A percentile compares a stretch with the other conserved stretches of the same genome.
These are phyloP conservation scores for Lactarius pseudohatsudake DNA, from an alignment of 768 basidiomycete genomes.

Conservation along the genomic window DNA sequence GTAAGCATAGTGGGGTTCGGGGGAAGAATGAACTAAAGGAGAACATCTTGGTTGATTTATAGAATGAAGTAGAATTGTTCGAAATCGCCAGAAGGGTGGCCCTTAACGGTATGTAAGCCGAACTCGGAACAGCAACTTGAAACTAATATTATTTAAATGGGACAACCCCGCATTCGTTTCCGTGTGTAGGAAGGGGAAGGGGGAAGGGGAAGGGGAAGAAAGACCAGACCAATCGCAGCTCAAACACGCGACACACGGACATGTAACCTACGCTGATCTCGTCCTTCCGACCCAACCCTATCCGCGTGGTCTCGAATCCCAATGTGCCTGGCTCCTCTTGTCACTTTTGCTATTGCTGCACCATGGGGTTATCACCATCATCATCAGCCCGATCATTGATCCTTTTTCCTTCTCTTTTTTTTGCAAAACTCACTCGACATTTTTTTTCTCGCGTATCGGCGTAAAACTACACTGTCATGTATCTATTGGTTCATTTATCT, in stretches of 20 bases:
- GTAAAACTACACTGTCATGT: not conserved
- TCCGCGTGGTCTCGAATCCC: not conserved
- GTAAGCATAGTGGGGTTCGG: constrained; percentile 40
- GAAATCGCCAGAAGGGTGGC: not conserved
- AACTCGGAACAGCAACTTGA: constrained; percentile 2
- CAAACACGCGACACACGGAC: constrained; percentile 1
- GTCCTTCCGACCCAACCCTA: not conserved
- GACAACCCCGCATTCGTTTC: constrained; percentile 1
- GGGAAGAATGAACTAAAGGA: constrained; percentile 15
- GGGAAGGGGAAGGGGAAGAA: not conserved
- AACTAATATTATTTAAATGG: not conserved
- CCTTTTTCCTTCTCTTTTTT: not conserved
- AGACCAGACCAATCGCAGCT: constrained; percentile 1
- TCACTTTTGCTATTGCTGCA: not conserved
- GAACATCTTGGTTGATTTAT: constrained; percentile 20
- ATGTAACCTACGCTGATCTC: not conserved
- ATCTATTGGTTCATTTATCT: not conserved
- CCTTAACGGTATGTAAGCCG: constrained; percentile 12
- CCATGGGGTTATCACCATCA: not conserved
- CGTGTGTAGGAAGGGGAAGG: constrained; percentile 5
- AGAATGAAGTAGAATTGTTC: constrained; percentile 6
- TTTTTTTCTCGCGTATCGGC: not conserved
- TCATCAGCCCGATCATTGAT: constrained; percentile 1
- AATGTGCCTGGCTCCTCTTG: not conserved
- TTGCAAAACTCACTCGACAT: not conserved